A percentile compares a stretch with the other conserved stretches of the same genome.
Evolutionary conservation across 768 basidiomycete genomes (phyloP).

Genomic region (Rhizopogon vesiculosus): DNA sequence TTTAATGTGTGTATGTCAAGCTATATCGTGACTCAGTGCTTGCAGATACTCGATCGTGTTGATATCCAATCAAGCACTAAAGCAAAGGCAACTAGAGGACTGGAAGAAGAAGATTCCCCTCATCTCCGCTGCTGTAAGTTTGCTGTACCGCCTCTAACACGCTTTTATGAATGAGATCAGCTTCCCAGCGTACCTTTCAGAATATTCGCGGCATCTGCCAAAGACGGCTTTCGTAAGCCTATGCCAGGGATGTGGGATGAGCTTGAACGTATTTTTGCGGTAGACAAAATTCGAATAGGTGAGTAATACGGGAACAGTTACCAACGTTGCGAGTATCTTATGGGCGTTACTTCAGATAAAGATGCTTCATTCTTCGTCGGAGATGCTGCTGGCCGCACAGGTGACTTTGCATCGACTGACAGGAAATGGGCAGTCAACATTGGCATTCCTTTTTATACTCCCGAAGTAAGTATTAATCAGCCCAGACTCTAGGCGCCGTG

Average conservation of each 20-base stretch:
- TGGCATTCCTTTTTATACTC: slow-evolving; percentile 71
- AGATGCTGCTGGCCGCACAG: slow-evolving; percentile 79
- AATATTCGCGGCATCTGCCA: slow-evolving; percentile 70
- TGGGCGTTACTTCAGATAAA: slow-evolving; percentile 47
- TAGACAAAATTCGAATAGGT: slow-evolving; percentile 65
- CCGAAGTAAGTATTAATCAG: slow-evolving; percentile 52
- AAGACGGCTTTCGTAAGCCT: slow-evolving; percentile 80
- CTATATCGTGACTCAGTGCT: not conserved
- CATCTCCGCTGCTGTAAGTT: slow-evolving; percentile 58
- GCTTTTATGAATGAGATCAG: slow-evolving; percentile 30
- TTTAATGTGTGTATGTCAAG: slow-evolving; percentile 1
- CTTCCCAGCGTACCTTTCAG: slow-evolving; percentile 72
- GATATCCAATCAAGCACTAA: slow-evolving; percentile 76
- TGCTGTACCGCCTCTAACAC: not conserved
- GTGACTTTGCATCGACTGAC: slow-evolving; percentile 80
- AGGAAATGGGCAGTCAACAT: slow-evolving; percentile 82
- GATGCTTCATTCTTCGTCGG: slow-evolving; percentile 73
- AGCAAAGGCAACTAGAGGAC: slow-evolving; percentile 38
- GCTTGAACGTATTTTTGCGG: slow-evolving; percentile 55
- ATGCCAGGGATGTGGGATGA: slow-evolving; percentile 85
- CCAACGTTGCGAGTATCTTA: not conserved
- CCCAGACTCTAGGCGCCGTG: not conserved
- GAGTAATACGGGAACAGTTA: slow-evolving; percentile 7
- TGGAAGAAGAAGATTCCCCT: slow-evolving; percentile 78
- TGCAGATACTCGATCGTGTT: slow-evolving; percentile 67